Conservation (phyloP, 192 early-diverging fungal species). For the Linnemannia zychae region DNA sequence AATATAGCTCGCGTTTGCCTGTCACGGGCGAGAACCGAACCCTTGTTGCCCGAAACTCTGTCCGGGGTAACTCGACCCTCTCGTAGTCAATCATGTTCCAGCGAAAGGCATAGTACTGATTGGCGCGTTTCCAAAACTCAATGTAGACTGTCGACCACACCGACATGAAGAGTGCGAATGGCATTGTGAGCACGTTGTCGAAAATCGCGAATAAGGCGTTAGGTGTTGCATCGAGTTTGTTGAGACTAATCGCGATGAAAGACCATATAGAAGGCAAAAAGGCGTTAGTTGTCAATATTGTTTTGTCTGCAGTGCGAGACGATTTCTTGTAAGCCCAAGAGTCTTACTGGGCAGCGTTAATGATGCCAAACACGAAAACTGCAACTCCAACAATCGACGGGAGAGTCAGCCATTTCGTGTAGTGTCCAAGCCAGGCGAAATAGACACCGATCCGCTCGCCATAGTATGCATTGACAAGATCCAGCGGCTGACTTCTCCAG, state of each 20-base stretch:
- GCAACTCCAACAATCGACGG: slow-evolving; percentile 64
- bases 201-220: slow-evolving; percentile 62
- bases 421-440: slow-evolving; percentile 78
- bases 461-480: slow-evolving; percentile 67
- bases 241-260: slow-evolving; percentile 5
- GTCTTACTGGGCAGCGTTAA: slow-evolving; percentile 36
- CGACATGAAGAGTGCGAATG: slow-evolving; percentile 72
- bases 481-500: slow-evolving; percentile 58
- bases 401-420: slow-evolving; percentile 67
- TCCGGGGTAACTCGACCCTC: slow-evolving; percentile 58
- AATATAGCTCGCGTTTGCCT: slow-evolving; percentile 55
- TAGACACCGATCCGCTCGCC: slow-evolving; percentile 76
- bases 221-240: slow-evolving; percentile 33
- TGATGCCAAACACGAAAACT: slow-evolving; percentile 67
- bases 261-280: not conserved
- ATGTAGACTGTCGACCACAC: slow-evolving; percentile 72
- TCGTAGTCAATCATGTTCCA: slow-evolving; percentile 69
- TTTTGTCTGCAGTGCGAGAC: not conserved
- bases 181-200: slow-evolving; percentile 71
- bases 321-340: not conserved
- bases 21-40: slow-evolving; percentile 61
- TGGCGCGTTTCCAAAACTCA: slow-evolving; percentile 71
- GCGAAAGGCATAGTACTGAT: slow-evolving; percentile 51
- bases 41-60: slow-evolving; percentile 65
- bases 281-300: not conserved